Conservation (phyloP, 2,329 filamentous ascomycete genomes). For the Chrysoporthe puriensis region DNA sequence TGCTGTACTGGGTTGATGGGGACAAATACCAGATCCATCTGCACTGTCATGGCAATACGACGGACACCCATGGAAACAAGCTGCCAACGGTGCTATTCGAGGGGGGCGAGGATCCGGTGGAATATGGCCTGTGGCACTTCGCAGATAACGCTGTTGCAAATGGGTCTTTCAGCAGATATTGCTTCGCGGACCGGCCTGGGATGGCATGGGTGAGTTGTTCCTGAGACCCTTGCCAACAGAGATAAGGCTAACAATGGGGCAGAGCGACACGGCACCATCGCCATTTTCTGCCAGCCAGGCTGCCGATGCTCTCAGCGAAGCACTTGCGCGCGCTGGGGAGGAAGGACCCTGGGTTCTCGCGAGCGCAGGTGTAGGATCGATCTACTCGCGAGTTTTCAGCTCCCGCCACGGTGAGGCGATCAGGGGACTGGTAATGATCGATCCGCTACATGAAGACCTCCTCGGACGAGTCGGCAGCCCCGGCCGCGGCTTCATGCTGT, state of each 20-base stretch:
- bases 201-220: slow-evolving; percentile 66
- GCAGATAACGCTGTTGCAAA: slow-evolving; percentile 76
- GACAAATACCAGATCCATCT: slow-evolving; percentile 87
- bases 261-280: slow-evolving; percentile 86
- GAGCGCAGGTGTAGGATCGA: slow-evolving; percentile 82
- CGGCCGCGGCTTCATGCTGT: slow-evolving; percentile 78
- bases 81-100: slow-evolving; percentile 86
- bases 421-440: slow-evolving; percentile 80
- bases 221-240: not conserved
- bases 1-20: slow-evolving; percentile 78
- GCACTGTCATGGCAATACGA: slow-evolving; percentile 77
- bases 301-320: slow-evolving; percentile 86
- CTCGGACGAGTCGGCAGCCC: slow-evolving; percentile 69
- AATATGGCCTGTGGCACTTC: slow-evolving; percentile 79
- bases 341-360: slow-evolving; percentile 87
- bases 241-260: slow-evolving; percentile 9
- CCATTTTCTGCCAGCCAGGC: slow-evolving; percentile 92
- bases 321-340: slow-evolving; percentile 78
- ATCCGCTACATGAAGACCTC: slow-evolving; percentile 87
- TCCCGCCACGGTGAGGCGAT: slow-evolving; percentile 78
- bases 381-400: slow-evolving; percentile 91
- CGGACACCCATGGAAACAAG: slow-evolving; percentile 55
- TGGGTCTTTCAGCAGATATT: slow-evolving; percentile 84
- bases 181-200: slow-evolving; percentile 93
- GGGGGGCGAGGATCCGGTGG: slow-evolving; percentile 78